A percentile compares a stretch with the other conserved stretches of the same genome.
phyloP scores from a whole-genome alignment of 1,284 basidiomycete species.

The Rhodofomes roseus region DNA sequence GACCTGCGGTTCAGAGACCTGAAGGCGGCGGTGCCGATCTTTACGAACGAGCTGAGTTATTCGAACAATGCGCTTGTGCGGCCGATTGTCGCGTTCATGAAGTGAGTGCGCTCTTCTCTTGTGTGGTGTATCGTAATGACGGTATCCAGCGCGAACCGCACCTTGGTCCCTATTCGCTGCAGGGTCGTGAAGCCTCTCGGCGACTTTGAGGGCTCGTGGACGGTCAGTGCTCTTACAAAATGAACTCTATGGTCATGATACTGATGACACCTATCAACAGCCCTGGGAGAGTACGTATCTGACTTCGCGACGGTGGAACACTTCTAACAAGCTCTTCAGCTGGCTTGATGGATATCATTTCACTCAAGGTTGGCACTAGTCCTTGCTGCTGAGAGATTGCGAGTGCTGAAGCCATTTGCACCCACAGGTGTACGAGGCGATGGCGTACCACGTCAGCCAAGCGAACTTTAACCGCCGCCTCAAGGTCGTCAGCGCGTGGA shows the following conservation, averaged over 20 bases:
- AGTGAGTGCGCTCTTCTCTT: slow-evolving; percentile 48
- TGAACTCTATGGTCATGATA: slow-evolving; percentile 9
- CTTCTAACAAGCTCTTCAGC: slow-evolving; percentile 40
- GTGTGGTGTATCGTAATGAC: slow-evolving; percentile 1
- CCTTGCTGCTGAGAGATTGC: not conserved
- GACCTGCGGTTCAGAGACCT: slow-evolving; percentile 95
- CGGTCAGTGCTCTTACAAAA: slow-evolving; percentile 49
- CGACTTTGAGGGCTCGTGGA: slow-evolving; percentile 90
- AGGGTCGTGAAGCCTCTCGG: slow-evolving; percentile 74
- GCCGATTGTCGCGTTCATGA: slow-evolving; percentile 99
- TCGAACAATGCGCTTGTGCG: slow-evolving; percentile 93
- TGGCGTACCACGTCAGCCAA: slow-evolving; percentile 89
- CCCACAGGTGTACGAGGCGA: slow-evolving; percentile 78
- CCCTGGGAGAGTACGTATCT: slow-evolving; percentile 77
- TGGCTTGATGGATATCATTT: slow-evolving; percentile 80
- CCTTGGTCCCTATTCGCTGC: slow-evolving; percentile 88
- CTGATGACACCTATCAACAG: slow-evolving; percentile 33
- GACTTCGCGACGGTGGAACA: not conserved
- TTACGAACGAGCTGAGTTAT: slow-evolving; percentile 84
- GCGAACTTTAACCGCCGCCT: slow-evolving; percentile 84
- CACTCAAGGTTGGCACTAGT: slow-evolving; percentile 52
- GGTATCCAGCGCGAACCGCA: slow-evolving; percentile 73
- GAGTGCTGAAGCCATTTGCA: not conserved
- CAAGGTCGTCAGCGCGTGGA: slow-evolving; percentile 84
- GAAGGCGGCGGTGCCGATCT: slow-evolving; percentile 93